Conservation (phyloP, 495 filamentous ascomycete species). For the Hypomontagnella submonticulosa region DNA sequence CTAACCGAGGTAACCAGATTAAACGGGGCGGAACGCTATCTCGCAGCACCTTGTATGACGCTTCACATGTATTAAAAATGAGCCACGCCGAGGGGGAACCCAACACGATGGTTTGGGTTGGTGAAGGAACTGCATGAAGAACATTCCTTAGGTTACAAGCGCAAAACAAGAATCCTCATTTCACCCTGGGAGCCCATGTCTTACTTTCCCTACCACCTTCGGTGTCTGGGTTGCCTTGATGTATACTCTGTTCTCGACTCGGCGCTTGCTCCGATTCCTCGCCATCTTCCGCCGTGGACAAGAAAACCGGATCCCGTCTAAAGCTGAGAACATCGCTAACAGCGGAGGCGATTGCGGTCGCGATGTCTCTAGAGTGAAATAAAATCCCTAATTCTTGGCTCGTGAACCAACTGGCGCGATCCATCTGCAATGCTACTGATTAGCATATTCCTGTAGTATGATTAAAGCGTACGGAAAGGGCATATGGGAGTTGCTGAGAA, state of each 20-base stretch:
- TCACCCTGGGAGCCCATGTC: background rate
- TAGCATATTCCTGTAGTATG: conserved; percentile 5
- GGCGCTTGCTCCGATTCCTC: conserved; percentile 1
- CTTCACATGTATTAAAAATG: conserved; percentile 1
- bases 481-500: too few relatives aligned
- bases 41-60: background rate
- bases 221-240: too few relatives aligned
- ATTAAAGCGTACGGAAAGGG: too few relatives aligned
- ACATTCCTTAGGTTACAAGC: conserved; percentile 6
- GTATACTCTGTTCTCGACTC: conserved; percentile 2
- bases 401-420: conserved; percentile 80
- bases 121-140: background rate
- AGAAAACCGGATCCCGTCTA: conserved; percentile 55
- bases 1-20: conserved; percentile 28
- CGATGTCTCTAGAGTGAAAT: conserved; percentile 63
- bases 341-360: conserved; percentile 50
- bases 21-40: background rate
- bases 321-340: conserved; percentile 57
- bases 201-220: background rate
- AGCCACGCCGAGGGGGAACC: too few relatives aligned
- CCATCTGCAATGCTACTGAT: conserved; percentile 53
- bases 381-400: conserved; percentile 80
- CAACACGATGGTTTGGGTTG: background rate
- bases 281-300: conserved; percentile 32
- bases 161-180: conserved; percentile 15